Evolutionary conservation across 83 land plant genomes (phyloP), one percentile per base, ranked within the genome.

Genomic region (Diphasiastrum complanatum): DNA sequence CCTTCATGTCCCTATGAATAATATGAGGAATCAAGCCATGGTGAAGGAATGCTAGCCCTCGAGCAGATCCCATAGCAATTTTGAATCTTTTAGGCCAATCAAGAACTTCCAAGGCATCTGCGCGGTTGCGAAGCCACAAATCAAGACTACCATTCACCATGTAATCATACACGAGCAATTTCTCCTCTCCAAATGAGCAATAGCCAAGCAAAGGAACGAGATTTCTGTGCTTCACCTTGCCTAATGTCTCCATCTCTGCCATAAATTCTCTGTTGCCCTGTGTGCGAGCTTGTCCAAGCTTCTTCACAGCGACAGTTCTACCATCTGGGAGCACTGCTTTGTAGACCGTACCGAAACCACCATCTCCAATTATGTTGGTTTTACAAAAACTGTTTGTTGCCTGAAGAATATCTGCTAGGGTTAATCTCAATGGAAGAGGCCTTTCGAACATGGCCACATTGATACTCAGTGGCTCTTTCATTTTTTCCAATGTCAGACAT

Each of bases 1-100:
- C 78, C 41, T 75, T 75, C 68, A 75, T 75, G 53, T 75, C 78
- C 11, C 78, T 53, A 55, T 75, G 78, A 30, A 75, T 69, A 29
- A 75, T 63, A 36, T 69, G 78, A 5, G 78, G 78, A 19, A 68
- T 62, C 58, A 69, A 62, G 1, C 67, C 78, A 24, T 75, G 74
- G 47, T 75, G 78, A 11, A 75, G 68, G 46, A 69, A 75, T 14
- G 68, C 58, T 14, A 75, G 55, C 24, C 78, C 78, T 3, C 78
- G 65, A 1, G 78, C 78, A 18, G 70, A 60, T 6, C 78, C 78
- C 16, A 47, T 28, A 6, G 68, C 68, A 27, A 75, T 75, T 28
- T 56, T 63, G 55, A 75, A 63, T 41, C 78, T 34, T 36, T 68
- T 75, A 24, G 57, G 59, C 78, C 78, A 75, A 45, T 75, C 78